Evolutionary conservation across 192 early-diverging fungal genomes (phyloP).

Genomic region (Obelidium mucronatum): DNA sequence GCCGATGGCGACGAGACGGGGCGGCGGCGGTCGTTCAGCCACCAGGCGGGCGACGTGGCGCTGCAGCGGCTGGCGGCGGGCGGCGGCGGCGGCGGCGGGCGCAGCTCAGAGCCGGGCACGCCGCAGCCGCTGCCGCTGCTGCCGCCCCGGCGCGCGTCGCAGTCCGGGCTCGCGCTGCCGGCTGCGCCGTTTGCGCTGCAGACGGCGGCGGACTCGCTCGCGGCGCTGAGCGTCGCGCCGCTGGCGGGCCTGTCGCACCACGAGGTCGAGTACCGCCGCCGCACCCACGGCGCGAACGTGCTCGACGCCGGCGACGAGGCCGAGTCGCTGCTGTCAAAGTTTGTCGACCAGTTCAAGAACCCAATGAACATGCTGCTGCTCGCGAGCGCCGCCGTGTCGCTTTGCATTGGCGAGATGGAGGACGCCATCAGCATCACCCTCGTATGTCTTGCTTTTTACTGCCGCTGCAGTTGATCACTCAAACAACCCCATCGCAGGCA

Average conservation of each 20-base stretch:
- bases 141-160: neutral
- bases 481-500: constrained; percentile 47
- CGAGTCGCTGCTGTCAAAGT: constrained; percentile 73
- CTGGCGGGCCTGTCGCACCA: neutral
- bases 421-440: constrained; percentile 87
- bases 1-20: neutral
- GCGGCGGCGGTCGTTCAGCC: neutral
- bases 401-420: constrained; percentile 77
- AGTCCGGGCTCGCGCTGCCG: neutral
- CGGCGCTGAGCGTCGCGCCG: neutral
- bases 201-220: neutral
- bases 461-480: neutral
- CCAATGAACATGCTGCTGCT: constrained; percentile 82
- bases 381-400: constrained; percentile 73
- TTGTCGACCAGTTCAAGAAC: constrained; percentile 87
- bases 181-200: neutral
- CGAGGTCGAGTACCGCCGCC: constrained; percentile 5
- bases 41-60: no score
- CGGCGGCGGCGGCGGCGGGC: neutral
- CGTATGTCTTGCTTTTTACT: constrained; percentile 47
- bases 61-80: neutral
- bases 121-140: neutral
- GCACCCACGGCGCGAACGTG: constrained; percentile 8
- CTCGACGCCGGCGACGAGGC: constrained; percentile 57
- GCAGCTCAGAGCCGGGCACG: neutral